Evolutionary conservation across 106 monocot genomes (phyloP).

Genomic region (Dendrobium catenatum): DNA sequence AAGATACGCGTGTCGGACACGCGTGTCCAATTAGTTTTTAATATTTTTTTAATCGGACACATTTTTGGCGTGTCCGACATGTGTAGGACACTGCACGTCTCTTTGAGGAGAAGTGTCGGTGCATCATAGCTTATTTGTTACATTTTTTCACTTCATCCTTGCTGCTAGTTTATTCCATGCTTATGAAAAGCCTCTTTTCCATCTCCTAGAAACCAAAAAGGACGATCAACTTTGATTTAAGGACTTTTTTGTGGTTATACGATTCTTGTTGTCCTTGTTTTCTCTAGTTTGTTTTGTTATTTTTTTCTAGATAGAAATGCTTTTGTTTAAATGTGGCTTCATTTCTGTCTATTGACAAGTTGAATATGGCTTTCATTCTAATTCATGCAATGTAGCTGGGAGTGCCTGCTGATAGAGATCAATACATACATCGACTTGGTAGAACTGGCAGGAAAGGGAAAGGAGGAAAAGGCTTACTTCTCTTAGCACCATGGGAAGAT

Average conservation of each 20-base stretch:
- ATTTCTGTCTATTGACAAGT: not conserved
- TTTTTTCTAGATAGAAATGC: not conserved
- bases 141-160: not conserved
- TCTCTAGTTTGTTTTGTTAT: not conserved
- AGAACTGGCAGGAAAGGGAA: constrained; percentile 81
- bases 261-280: not conserved
- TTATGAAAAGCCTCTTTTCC: not conserved
- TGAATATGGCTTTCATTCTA: not conserved
- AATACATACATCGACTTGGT: constrained; percentile 84
- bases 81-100: too few relatives aligned
- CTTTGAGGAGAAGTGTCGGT: too few relatives aligned
- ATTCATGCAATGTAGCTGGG: constrained; percentile 42
- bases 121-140: not conserved
- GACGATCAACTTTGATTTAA: not conserved
- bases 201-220: not conserved
- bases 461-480: constrained; percentile 58
- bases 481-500: constrained; percentile 80
- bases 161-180: not conserved
- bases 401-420: constrained; percentile 76
- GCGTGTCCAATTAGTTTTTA: too few relatives aligned
- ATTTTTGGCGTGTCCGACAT: too few relatives aligned
- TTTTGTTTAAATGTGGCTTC: not conserved
- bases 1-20: too few relatives aligned
- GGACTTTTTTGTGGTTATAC: not conserved
- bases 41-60: too few relatives aligned